Evolutionary conservation across 73 alveolate species (phyloP).

Genomic region (Symbiodinium natans): DNA sequence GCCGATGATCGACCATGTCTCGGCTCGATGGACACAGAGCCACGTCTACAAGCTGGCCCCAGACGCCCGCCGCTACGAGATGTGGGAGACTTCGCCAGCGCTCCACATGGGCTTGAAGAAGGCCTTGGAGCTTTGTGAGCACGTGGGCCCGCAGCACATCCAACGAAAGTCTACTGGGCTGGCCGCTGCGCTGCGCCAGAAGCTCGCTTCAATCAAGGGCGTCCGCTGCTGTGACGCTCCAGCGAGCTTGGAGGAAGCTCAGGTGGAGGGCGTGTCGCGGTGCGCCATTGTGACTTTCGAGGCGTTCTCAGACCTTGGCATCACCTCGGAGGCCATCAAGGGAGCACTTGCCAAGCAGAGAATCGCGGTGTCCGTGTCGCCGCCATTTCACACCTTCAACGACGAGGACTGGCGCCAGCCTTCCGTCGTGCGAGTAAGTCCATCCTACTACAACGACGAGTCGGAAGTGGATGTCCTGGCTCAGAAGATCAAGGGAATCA

Average conservation of each 20-base stretch:
- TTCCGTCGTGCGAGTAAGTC: constrained; percentile 41
- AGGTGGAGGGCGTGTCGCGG: neutral
- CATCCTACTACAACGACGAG: constrained; percentile 55
- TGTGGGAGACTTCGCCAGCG: constrained; percentile 89
- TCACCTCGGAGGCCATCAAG: constrained; percentile 14
- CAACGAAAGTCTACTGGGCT: neutral
- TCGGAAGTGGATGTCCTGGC: constrained; percentile 8
- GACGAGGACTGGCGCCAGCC: constrained; percentile 40
- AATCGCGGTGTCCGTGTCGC: constrained; percentile 50
- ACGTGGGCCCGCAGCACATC: constrained; percentile 33
- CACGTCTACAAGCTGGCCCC: neutral
- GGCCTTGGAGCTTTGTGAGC: constrained; percentile 2
- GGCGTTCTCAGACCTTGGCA: neutral
- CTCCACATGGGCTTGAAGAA: constrained; percentile 46
- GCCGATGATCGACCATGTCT: constrained; percentile 62
- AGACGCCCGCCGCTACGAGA: constrained; percentile 54
- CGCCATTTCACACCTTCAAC: constrained; percentile 28
- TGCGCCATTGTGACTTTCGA: constrained; percentile 75
- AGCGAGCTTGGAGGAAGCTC: neutral
- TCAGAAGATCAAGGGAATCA: neutral
- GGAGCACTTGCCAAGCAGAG: constrained; percentile 32
- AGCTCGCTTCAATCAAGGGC: neutral
- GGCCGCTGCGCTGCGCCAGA: neutral
- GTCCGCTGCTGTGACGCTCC: constrained; percentile 53
- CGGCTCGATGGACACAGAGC: constrained; percentile 29